phyloP scores from a whole-genome alignment of 257 asterid genomes.

The Forsythia viridissima region DNA sequence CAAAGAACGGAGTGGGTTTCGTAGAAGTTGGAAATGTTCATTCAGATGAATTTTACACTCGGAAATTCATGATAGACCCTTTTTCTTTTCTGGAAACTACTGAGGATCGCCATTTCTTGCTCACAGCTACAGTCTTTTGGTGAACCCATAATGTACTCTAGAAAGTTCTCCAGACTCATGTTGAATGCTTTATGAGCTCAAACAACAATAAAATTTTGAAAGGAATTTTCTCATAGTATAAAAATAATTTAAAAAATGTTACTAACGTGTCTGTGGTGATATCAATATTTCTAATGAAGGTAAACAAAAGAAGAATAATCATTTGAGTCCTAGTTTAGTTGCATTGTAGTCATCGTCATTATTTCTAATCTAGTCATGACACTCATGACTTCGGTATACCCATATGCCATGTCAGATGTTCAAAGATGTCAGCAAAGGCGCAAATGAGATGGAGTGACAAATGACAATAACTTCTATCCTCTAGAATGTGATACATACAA shows the following conservation, averaged over 20 bases:
- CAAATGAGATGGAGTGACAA: background rate
- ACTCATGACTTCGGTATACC: background rate
- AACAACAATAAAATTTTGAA: background rate
- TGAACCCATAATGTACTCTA: background rate
- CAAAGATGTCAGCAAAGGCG: background rate
- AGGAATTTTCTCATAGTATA: background rate
- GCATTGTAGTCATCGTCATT: background rate
- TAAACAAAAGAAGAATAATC: background rate
- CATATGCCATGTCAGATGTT: background rate
- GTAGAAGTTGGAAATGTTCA: background rate
- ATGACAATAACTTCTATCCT: background rate
- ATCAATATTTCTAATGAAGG: background rate
- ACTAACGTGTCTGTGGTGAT: background rate
- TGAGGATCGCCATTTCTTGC: background rate
- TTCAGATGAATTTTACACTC: background rate
- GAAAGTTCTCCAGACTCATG: background rate
- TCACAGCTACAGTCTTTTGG: background rate
- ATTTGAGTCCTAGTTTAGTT: background rate
- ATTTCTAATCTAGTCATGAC: background rate
- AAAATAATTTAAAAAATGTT: background rate
- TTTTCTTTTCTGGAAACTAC: background rate
- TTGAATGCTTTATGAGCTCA: background rate
- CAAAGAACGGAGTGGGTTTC: background rate
- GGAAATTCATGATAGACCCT: background rate
- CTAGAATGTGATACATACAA: background rate